Percentiles rank a stretch among this genome's conserved stretches.
Conservation (phyloP, 345 rosid species). For the Gossypium australe region DNA sequence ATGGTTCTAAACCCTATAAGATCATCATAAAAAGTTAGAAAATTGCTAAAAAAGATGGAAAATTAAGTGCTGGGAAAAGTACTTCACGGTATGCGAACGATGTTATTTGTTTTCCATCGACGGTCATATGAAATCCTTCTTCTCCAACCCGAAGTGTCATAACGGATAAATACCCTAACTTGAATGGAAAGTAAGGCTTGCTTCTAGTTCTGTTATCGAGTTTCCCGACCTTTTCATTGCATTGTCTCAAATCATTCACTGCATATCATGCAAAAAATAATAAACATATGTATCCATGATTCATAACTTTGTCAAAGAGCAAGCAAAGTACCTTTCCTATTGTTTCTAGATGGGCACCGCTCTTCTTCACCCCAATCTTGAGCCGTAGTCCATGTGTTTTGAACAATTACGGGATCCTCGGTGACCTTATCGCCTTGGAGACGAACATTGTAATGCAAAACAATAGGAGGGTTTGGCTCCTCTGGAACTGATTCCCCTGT, state of each 20-base stretch:
- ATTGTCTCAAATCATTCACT: conserved; percentile 89
- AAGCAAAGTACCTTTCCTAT: conserved; percentile 49
- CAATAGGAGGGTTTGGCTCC: conserved; percentile 91
- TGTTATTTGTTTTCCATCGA: conserved; percentile 94
- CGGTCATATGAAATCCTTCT: conserved; percentile 91
- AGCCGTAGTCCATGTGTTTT: conserved; percentile 87
- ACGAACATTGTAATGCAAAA: conserved; percentile 92
- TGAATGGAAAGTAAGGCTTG: conserved; percentile 76
- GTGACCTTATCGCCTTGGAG: conserved; percentile 92
- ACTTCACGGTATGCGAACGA: conserved; percentile 97
- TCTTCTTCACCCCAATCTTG: conserved; percentile 96
- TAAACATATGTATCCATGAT: background rate
- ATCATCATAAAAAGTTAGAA: background rate
- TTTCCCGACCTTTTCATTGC: conserved; percentile 73
- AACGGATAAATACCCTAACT: conserved; percentile 70
- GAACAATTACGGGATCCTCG: conserved; percentile 93
- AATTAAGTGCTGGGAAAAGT: conserved; percentile 19
- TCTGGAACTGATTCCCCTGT: conserved; percentile 87
- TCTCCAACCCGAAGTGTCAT: conserved; percentile 84
- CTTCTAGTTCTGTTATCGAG: conserved; percentile 43
- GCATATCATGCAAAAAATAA: conserved; percentile 7
- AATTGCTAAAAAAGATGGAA: background rate
- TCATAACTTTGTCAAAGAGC: background rate
- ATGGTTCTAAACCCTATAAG: conserved; percentile 81
- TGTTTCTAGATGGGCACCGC: conserved; percentile 83